Conservation (phyloP, 225 moss, liverwort and hornwort genomes). For the Polytrichum commune region DNA sequence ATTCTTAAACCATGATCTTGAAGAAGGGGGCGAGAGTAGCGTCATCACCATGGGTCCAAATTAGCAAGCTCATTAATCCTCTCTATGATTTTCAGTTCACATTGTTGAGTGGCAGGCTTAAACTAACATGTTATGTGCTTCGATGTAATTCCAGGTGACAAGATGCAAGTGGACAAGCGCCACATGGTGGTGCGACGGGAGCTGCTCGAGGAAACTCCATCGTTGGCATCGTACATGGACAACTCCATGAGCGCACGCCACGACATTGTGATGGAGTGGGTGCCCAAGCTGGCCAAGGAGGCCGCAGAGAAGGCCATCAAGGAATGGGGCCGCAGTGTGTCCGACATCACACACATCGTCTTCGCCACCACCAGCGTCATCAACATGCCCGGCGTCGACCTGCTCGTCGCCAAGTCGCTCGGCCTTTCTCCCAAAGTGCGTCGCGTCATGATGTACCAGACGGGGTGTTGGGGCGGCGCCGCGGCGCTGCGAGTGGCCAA, state of each 20-base stretch:
- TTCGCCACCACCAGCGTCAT: constrained; percentile 53
- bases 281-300: constrained; percentile 48
- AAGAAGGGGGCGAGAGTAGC: no score
- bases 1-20: no score
- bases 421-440: constrained; percentile 1
- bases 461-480: constrained; percentile 44
- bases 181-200: constrained; percentile 38
- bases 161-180: constrained; percentile 45
- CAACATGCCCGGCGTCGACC: constrained; percentile 45
- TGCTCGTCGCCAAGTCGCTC: constrained; percentile 4
- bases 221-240: constrained; percentile 44
- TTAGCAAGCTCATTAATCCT: no score
- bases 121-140: no score
- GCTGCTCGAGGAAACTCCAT: constrained; percentile 34
- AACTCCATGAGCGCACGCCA: constrained; percentile 46
- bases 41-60: no score
- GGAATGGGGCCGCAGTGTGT: constrained; percentile 47
- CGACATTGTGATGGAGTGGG: constrained; percentile 50
- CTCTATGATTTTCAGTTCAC: no score
- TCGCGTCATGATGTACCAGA: constrained; percentile 13
- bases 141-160: constrained; percentile 26
- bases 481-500: constrained; percentile 42
- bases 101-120: no score
- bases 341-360: constrained; percentile 53
- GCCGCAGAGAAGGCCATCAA: constrained; percentile 48